These are phyloP conservation scores for Mrakia blollopis DNA, from an alignment of 768 basidiomycete species.

Conservation along the genomic window DNA sequence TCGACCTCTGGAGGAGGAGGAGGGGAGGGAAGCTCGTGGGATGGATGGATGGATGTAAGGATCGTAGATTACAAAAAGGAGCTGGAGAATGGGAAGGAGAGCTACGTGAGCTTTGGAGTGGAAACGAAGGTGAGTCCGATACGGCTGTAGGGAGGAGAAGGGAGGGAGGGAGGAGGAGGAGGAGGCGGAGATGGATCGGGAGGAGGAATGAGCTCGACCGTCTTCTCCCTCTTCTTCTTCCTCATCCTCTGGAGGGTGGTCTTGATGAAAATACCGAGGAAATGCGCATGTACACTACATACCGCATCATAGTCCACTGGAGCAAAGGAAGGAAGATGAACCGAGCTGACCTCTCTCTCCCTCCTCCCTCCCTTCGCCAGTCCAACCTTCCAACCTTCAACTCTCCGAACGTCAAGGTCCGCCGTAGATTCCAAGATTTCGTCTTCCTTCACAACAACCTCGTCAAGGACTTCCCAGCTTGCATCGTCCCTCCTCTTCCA, in stretches of 20 bases:
- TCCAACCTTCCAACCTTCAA: slow-evolving; percentile 87
- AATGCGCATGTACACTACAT: background rate
- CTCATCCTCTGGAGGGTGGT: too few relatives aligned
- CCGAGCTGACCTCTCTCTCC: background rate
- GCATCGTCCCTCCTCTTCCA: slow-evolving; percentile 93
- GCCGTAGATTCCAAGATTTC: slow-evolving; percentile 94
- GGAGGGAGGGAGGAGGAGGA: background rate
- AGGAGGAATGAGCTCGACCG: background rate
- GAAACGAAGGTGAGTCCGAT: slow-evolving; percentile 13
- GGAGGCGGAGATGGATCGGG: background rate
- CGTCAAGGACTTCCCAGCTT: slow-evolving; percentile 87
- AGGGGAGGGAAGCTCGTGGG: slow-evolving; percentile 12
- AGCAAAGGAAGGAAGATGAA: background rate
- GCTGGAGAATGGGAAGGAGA: slow-evolving; percentile 30
- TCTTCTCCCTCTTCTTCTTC: too few relatives aligned
- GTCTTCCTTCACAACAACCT: slow-evolving; percentile 86
- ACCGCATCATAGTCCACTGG: background rate
- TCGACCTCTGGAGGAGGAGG: background rate
- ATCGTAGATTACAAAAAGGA: slow-evolving; percentile 32
- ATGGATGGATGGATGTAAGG: slow-evolving; percentile 29
- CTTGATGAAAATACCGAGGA: background rate
- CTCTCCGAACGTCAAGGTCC: slow-evolving; percentile 57
- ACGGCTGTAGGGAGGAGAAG: background rate
- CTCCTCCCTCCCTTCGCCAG: slow-evolving; percentile 47
- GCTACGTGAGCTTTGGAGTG: slow-evolving; percentile 29